Conservation (phyloP, 805 yeast genomes). For the Nakazawaea siamensis region DNA sequence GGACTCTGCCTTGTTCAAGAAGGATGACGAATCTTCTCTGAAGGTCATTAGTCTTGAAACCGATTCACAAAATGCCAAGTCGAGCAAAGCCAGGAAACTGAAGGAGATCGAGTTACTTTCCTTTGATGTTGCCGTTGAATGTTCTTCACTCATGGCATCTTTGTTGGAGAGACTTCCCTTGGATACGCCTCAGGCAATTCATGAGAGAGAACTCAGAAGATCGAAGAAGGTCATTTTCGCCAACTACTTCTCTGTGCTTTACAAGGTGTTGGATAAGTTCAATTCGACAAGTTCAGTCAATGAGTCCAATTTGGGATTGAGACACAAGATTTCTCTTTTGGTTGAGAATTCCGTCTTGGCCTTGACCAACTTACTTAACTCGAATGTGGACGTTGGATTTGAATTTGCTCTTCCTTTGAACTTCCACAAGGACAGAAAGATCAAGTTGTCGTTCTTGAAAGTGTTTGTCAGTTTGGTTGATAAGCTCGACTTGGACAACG, state of each 20-base stretch:
- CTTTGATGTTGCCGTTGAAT: conserved; percentile 57
- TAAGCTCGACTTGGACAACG: conserved; percentile 14
- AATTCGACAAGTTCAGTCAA: conserved; percentile 16
- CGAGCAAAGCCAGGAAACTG: not conserved
- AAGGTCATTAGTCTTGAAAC: conserved; percentile 15
- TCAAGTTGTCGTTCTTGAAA: conserved; percentile 65
- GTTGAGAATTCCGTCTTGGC: conserved; percentile 58
- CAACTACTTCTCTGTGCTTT: conserved; percentile 57
- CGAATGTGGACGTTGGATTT: conserved; percentile 73
- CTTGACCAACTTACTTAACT: conserved; percentile 58
- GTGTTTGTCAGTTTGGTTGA: conserved; percentile 64
- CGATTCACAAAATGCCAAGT: not conserved
- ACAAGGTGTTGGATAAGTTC: conserved; percentile 40
- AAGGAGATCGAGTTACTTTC: conserved; percentile 39
- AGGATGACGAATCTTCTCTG: conserved; percentile 17
- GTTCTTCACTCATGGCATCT: conserved; percentile 48
- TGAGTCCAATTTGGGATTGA: conserved; percentile 17
- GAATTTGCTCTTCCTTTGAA: conserved; percentile 73
- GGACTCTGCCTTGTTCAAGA: conserved; percentile 23
- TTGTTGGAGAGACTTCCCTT: conserved; percentile 48
- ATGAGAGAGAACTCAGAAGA: conserved; percentile 43
- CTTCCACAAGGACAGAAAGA: conserved; percentile 55
- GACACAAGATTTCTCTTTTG: conserved; percentile 48
- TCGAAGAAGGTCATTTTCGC: conserved; percentile 58
- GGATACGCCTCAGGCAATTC: conserved; percentile 49